Base-by-base conservation (phyloP, 306 rosid species). In the Rosa rugosa region DNA sequence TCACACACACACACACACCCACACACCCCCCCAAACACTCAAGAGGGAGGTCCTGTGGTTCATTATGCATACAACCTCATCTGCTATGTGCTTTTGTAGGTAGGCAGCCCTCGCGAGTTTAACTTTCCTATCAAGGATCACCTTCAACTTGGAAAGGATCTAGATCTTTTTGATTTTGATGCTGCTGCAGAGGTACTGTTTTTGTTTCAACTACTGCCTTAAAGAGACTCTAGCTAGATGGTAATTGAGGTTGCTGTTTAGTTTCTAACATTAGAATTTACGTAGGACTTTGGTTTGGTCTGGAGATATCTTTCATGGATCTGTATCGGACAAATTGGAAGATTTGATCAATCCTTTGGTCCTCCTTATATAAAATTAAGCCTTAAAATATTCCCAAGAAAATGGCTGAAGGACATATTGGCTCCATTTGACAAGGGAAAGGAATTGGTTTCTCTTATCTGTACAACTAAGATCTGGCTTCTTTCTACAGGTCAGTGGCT, bases 171-270 rank as follows among this genome's bases (percentile, higher is more conserved):
- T 71, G 96, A 95, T 77, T 95, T 95, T 80, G 99, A 93, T 80
- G 93, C 99, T 40, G 99, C 99, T 51, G 86, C 99, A 11, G 99
- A 90, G 99, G 99, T 95, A 91, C 82, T 31, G 27, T 47, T 65
- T 36, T 63, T 75, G 59, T 83, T 83, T 74, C 76, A 38, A 80
- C 63, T 81, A 78, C 64, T 79, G 83, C 78, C 78, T 79, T 77
- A 67, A 82, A 72, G 47, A 65, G 46, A 83, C 47, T 27, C 84
- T 56, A 54, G 25, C 56, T 85, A 34, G 73, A 77, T 51, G 42
- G 66, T 59, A 71, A 22, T 25, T 25, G 40, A 23, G 40, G 54
- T 57, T 42, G 9, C 42, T 25, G 4, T 16, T 41, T 6, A 14
- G 14, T 23, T 75, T 44, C 8, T 25, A 22, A 25, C 20, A 23